Base-by-base conservation (phyloP, 768 basidiomycete genomes). In the Leccinum truebloodii region DNA sequence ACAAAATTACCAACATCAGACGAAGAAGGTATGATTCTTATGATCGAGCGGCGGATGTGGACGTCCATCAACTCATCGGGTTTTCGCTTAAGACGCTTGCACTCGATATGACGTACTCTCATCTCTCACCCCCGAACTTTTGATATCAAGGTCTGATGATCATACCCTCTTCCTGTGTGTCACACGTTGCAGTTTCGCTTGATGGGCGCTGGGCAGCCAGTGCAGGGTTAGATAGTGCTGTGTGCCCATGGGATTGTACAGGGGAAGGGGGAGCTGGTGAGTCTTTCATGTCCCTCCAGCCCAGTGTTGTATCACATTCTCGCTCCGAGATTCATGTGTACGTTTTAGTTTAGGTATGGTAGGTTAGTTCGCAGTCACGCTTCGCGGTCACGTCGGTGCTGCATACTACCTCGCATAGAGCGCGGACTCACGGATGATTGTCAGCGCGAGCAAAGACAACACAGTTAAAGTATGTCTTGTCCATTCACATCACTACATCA, bases 111-210 rank as follows among this genome's bases (percentile, higher is more conserved):
- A 88, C 37, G 77, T 80, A 8, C 80, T 92, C 58, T 80, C 90
- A 20, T 76, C 82, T 32, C 81, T 71, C 14, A 76, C 74, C 1
- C 89, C 92, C 9, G 95, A 98, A 73, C 80, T 93, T 4, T 79
- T 96, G 65, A 96, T 98, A 72, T 94, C 95, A 5, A 95, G 95
- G 22, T 98, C 95, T 3, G 95, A 98, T 72, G 96, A 98, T 73
- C 95, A 98, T 74, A 99, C 96, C 0, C 86, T 98, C 54, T 98
- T 95, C 83, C 83, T 99, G 13, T 98, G 95, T 98, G n/a, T 88
- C 90, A 26, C 94, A 98, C 67, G 95, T 98, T 46, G 90, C 87
- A 0, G 98, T 98, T 76, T 93, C 90, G 39, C 95, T 28, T 0
- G 95, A 98, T 72, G 95, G 94, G 4, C 80, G 91, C 54, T 91